A percentile compares a stretch with the other conserved stretches of the same genome.
Conservation (phyloP, 2,329 filamentous ascomycete species). For the Cadophora sp. region DNA sequence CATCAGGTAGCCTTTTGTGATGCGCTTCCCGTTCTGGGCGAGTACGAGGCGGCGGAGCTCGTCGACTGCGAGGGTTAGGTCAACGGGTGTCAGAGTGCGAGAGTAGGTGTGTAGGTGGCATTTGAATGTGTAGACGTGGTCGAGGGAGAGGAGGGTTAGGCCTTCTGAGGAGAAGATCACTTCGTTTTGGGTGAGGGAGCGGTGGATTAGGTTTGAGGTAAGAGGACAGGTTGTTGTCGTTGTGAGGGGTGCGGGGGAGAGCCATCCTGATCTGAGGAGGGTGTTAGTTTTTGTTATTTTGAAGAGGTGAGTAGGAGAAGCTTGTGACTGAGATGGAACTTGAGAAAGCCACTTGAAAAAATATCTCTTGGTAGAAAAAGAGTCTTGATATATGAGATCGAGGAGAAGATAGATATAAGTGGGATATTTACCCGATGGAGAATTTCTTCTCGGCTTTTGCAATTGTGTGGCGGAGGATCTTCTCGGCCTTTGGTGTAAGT, state of each 20-base stretch:
- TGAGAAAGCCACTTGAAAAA: no score
- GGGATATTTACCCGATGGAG: constrained; percentile 47
- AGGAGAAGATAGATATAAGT: constrained; percentile 31
- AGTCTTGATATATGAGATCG: background rate
- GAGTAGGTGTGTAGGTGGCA: constrained; percentile 64
- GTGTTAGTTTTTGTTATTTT: constrained; percentile 26
- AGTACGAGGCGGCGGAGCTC: constrained; percentile 66
- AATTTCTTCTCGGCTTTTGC: constrained; percentile 60
- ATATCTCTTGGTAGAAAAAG: background rate
- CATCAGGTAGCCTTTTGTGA: constrained; percentile 59
- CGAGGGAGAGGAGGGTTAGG: constrained; percentile 64
- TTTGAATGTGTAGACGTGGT: constrained; percentile 70
- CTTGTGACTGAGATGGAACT: no score
- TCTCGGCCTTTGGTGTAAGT: constrained; percentile 55
- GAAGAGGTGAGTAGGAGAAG: background rate
- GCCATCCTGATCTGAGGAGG: constrained; percentile 35
- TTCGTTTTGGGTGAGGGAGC: constrained; percentile 66
- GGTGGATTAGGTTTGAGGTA: constrained; percentile 59
- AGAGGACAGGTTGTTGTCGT: constrained; percentile 54
- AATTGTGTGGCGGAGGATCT: constrained; percentile 55
- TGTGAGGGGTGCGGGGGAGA: constrained; percentile 46
- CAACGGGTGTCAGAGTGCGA: constrained; percentile 47
- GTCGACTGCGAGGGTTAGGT: constrained; percentile 66
- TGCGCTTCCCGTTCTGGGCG: constrained; percentile 56
- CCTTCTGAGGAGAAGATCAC: constrained; percentile 66